Conservation (phyloP, 352 stramenopile species). For the Lagenidium sp. region DNA sequence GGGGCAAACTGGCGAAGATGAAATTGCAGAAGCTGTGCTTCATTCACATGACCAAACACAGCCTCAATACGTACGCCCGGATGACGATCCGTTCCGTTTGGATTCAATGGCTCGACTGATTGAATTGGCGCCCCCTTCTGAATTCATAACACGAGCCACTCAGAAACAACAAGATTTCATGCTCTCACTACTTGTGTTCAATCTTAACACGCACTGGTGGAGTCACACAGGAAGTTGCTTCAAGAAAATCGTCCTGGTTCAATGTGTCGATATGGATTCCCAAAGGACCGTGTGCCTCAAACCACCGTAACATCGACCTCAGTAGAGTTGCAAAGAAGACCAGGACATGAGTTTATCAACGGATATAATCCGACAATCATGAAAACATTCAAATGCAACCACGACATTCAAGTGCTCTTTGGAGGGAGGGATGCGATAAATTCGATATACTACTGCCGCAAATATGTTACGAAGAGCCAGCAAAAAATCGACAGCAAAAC, state of each 20-base stretch:
- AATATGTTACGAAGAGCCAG: slow-evolving; percentile 13
- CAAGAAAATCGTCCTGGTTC: slow-evolving; percentile 1
- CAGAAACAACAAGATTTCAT: slow-evolving; percentile 1
- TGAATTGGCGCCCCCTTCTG: slow-evolving; percentile 1
- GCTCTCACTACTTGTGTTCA: neutral
- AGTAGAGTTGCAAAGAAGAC: neutral
- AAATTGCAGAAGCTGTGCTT: too few relatives aligned
- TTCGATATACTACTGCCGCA: slow-evolving; percentile 13
- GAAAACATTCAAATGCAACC: slow-evolving; percentile 10
- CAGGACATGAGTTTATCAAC: slow-evolving; percentile 9
- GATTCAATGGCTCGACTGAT: slow-evolving; percentile 5
- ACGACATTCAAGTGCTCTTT: slow-evolving; percentile 8
- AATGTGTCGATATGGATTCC: slow-evolving; percentile 4
- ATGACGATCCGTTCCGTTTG: neutral
- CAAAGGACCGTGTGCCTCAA: neutral
- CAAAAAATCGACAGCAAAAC: slow-evolving; percentile 6
- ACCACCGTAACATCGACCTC: neutral
- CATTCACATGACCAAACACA: neutral
- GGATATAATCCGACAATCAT: slow-evolving; percentile 5
- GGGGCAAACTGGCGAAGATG: too few relatives aligned
- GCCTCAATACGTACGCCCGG: neutral
- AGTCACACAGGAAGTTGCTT: slow-evolving; percentile 10
- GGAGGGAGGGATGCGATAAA: slow-evolving; percentile 7
- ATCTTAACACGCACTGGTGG: slow-evolving; percentile 9
- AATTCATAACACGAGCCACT: neutral